A percentile compares a stretch with the other conserved stretches of the same genome.
Conservation (phyloP, 106 monocot genomes). For the Narthecium ossifragum region DNA sequence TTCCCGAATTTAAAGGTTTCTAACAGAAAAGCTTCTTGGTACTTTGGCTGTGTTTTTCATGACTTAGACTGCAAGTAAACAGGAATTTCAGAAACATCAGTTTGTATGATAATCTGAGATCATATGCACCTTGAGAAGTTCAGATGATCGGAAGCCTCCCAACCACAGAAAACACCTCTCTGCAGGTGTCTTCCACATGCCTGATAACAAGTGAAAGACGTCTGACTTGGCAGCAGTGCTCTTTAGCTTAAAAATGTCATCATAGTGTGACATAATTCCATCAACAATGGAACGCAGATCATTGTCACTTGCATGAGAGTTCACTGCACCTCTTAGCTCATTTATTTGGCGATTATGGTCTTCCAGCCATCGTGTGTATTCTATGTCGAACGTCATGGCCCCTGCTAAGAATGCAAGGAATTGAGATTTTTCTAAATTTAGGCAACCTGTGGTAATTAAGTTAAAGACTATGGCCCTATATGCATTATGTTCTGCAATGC, state of each 20-base stretch:
- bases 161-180: constrained; percentile 56
- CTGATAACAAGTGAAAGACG: constrained; percentile 47
- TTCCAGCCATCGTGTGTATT: constrained; percentile 51
- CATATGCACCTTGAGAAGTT: constrained; percentile 36
- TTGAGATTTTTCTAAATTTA: neutral
- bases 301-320: constrained; percentile 47
- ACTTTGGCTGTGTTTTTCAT: too few species aligned
- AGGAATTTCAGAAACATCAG: too few species aligned
- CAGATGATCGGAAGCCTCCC: constrained; percentile 46
- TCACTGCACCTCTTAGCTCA: constrained; percentile 47
- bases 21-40: too few species aligned
- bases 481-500: neutral
- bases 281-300: constrained; percentile 42
- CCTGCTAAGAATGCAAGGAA: constrained; percentile 22
- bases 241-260: constrained; percentile 43
- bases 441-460: neutral
- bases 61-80: too few species aligned
- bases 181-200: constrained; percentile 63
- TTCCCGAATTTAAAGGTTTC: too few species aligned
- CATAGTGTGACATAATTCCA: constrained; percentile 38
- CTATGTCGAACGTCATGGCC: constrained; percentile 45
- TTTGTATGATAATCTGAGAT: too few species aligned
- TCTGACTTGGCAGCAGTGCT: constrained; percentile 45
- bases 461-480: neutral
- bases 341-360: constrained; percentile 51